These are phyloP conservation scores for Marchantia polymorpha DNA, from an alignment of 225 moss, liverwort and hornwort genomes.

Conservation along the genomic window DNA sequence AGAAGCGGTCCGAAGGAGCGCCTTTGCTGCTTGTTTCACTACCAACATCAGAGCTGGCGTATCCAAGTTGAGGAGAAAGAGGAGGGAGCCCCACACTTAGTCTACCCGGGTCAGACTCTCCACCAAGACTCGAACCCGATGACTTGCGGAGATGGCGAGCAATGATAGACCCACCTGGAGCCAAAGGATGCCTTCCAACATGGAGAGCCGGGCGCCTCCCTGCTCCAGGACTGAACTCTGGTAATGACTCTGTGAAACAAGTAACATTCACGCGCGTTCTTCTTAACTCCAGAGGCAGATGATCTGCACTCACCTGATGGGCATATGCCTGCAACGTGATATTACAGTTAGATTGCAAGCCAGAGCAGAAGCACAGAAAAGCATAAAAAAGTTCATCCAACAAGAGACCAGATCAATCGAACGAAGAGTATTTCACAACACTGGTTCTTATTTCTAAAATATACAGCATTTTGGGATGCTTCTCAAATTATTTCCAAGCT, in stretches of 20 bases:
- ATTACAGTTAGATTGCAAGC: neutral
- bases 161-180: slow-evolving; percentile 49
- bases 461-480: no score
- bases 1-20: slow-evolving; percentile 26
- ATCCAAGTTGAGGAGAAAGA: slow-evolving; percentile 65
- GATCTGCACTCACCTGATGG: slow-evolving; percentile 74
- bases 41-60: slow-evolving; percentile 78
- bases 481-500: no score
- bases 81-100: slow-evolving; percentile 56
- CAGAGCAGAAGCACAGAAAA: no score
- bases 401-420: no score
- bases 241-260: slow-evolving; percentile 72
- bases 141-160: slow-evolving; percentile 68
- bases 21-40: slow-evolving; percentile 60
- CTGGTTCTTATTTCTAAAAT: no score
- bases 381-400: no score
- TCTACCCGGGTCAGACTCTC: slow-evolving; percentile 74
- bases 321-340: slow-evolving; percentile 51
- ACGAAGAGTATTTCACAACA: no score
- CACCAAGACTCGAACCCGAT: slow-evolving; percentile 70
- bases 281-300: slow-evolving; percentile 70
- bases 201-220: slow-evolving; percentile 40
- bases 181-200: slow-evolving; percentile 47
- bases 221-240: slow-evolving; percentile 38
- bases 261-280: slow-evolving; percentile 82